Evolutionary conservation across 805 yeast genomes (phyloP).

Genomic region (Ogataea angusta): DNA sequence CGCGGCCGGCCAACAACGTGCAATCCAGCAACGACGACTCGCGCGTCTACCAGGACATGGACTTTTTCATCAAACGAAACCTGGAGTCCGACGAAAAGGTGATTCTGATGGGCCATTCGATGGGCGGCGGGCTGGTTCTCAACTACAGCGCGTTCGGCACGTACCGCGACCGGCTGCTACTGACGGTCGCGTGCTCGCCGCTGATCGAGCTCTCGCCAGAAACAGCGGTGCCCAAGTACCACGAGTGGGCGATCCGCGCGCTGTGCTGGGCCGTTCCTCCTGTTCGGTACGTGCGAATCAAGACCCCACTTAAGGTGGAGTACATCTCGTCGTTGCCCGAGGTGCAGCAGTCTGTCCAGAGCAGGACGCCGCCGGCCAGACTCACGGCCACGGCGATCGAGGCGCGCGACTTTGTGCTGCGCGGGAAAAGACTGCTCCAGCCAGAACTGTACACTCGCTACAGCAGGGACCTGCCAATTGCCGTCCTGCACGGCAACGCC

Average conservation of each 20-base stretch:
- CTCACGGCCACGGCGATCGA: constrained; percentile 56
- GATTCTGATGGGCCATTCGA: constrained; percentile 64
- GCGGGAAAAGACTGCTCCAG: constrained; percentile 54
- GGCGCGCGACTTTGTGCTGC: constrained; percentile 55
- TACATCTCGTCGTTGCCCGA: constrained; percentile 48
- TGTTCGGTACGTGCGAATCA: constrained; percentile 38
- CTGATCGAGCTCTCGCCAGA: constrained; percentile 55
- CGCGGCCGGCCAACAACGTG: constrained; percentile 46
- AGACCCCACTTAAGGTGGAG: constrained; percentile 54
- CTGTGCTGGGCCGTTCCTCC: constrained; percentile 44
- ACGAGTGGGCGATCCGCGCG: constrained; percentile 41
- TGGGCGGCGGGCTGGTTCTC: constrained; percentile 76
- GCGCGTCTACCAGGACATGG: constrained; percentile 57
- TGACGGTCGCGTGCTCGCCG: constrained; percentile 57
- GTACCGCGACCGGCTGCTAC: constrained; percentile 42
- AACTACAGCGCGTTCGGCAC: constrained; percentile 61
- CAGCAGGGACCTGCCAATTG: constrained; percentile 42
- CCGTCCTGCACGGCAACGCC: constrained; percentile 59
- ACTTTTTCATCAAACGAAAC: constrained; percentile 49
- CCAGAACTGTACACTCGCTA: constrained; percentile 36
- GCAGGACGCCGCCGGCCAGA: constrained; percentile 38
- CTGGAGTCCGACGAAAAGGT: constrained; percentile 38
- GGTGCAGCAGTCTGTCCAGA: constrained; percentile 44
- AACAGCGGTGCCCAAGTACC: constrained; percentile 49
- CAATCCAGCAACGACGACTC: constrained; percentile 57